phyloP scores from a whole-genome alignment of 108 stramenopile species.

The Cyclotella cryptica region DNA sequence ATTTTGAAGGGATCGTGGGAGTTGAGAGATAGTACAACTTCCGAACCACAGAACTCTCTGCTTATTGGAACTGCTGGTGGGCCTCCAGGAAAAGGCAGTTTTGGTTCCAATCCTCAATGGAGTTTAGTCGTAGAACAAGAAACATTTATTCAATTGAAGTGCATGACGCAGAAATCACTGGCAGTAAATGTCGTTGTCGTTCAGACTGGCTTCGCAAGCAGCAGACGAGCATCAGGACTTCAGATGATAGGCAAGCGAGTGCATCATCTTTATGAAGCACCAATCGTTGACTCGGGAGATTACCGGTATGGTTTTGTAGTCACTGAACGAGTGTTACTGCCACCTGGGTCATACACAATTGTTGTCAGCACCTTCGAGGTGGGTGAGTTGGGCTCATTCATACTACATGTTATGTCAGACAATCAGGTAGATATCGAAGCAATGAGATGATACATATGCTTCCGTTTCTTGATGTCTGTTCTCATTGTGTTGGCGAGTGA shows the following conservation, averaged over 20 bases:
- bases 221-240: not conserved
- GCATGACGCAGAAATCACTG: slow-evolving; percentile 50
- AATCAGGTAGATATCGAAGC: slow-evolving; percentile 26
- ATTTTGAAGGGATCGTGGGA: slow-evolving; percentile 33
- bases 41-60: slow-evolving; percentile 26
- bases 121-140: slow-evolving; percentile 35
- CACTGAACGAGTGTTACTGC: slow-evolving; percentile 46
- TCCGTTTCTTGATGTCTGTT: no score
- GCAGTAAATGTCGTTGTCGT: slow-evolving; percentile 72
- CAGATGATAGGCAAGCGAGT: slow-evolving; percentile 30
- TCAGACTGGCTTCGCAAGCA: not conserved
- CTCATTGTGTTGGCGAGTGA: no score
- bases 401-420: slow-evolving; percentile 32
- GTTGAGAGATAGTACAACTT: slow-evolving; percentile 8
- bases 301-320: slow-evolving; percentile 74
- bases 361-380: slow-evolving; percentile 59
- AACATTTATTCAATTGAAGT: slow-evolving; percentile 59
- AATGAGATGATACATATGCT: slow-evolving; percentile 11
- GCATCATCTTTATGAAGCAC: slow-evolving; percentile 42
- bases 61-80: slow-evolving; percentile 59
- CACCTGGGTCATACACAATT: slow-evolving; percentile 62
- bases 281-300: slow-evolving; percentile 65
- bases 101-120: slow-evolving; percentile 72
- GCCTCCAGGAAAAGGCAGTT: slow-evolving; percentile 52
- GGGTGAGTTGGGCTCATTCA: slow-evolving; percentile 53